Base-by-base conservation (phyloP, 495 filamentous ascomycete genomes). In the Zalerion maritima region DNA sequence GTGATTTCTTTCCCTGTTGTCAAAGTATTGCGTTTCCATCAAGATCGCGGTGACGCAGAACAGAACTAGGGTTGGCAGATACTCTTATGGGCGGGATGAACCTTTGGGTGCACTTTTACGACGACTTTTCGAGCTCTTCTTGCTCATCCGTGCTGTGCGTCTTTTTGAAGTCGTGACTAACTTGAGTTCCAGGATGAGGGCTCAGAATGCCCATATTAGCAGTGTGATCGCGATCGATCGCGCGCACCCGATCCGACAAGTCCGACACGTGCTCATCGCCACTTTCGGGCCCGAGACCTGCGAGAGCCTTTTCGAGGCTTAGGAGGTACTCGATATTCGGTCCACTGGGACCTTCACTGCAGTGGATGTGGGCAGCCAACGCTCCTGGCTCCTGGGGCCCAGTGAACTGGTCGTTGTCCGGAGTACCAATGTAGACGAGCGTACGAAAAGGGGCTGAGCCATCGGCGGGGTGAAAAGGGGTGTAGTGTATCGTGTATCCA, bases 371-470 rank as follows among this genome's bases (percentile, higher is more conserved):
- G 52, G 75, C 67, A 21, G 89, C 91, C 28, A 99, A 73, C 28
- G 64, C 59, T 45, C 86, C 68, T 4, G 80, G 83, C 24, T 86
- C 71, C 37, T 89, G 84, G 5, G 67, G 72, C 0, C 80, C 81
- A 21, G 85, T 60, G 49, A 99, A 99, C 45, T 96, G 91, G 27
- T 86, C 82, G 43, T 99, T 99, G 10, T 69, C 67, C 0, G 91
- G 91, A 2, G 87, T 81, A 7, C 91, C 91, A 47, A 99, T 96
- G 49, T 99, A 99, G 0, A 96, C 82, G 37, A 94, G 46, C 4
- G 70, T 66, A 20, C 31, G 51, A 34, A 41, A 41, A 17, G 45
- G 32, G 22, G 45, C 41, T 18, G 60, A 46, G 12, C 49, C 55
- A 31, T 60, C 44, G 8, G 67, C 58, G 6, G 78, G 68, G 46